phyloP scores from a whole-genome alignment of 305 asterid species.

The Salvia sclarea region DNA sequence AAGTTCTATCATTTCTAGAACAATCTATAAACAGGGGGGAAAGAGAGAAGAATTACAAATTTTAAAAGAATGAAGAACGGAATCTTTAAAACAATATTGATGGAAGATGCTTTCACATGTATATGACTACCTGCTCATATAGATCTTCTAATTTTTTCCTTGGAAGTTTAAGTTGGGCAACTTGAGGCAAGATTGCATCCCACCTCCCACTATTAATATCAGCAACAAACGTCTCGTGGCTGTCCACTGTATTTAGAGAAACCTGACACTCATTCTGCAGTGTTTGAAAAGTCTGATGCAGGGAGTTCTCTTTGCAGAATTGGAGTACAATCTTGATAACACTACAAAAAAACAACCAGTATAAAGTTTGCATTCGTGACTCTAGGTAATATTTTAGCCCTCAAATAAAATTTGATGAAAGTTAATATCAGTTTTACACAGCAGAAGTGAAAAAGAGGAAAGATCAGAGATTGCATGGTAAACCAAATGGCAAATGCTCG shows the following conservation, averaged over 20 bases:
- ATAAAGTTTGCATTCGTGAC: neutral
- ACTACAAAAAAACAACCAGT: slow-evolving; percentile 43
- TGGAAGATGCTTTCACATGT: neutral
- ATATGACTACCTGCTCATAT: slow-evolving; percentile 78
- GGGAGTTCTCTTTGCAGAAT: slow-evolving; percentile 95
- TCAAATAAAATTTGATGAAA: slow-evolving; percentile 1
- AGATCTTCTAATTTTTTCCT: slow-evolving; percentile 91
- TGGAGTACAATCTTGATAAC: slow-evolving; percentile 97
- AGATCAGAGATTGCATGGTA: neutral
- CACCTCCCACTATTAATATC: slow-evolving; percentile 97
- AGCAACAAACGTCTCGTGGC: slow-evolving; percentile 85
- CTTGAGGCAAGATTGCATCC: slow-evolving; percentile 98
- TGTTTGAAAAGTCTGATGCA: slow-evolving; percentile 87
- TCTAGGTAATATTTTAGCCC: neutral
- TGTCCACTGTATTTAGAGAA: slow-evolving; percentile 95
- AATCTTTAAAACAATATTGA: neutral
- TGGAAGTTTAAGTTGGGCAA: slow-evolving; percentile 93
- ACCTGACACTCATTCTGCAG: slow-evolving; percentile 97
- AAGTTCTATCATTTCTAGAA: slow-evolving; percentile 97
- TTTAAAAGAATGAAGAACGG: slow-evolving; percentile 18
- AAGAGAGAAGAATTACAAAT: slow-evolving; percentile 17
- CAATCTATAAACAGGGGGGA: slow-evolving; percentile 55
- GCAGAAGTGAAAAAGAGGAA: neutral
- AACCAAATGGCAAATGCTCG: slow-evolving; percentile 6
- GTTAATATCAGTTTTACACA: neutral